Evolutionary conservation across 1,139 yeast genomes (phyloP).

Genomic region (Candida sanyaensis): DNA sequence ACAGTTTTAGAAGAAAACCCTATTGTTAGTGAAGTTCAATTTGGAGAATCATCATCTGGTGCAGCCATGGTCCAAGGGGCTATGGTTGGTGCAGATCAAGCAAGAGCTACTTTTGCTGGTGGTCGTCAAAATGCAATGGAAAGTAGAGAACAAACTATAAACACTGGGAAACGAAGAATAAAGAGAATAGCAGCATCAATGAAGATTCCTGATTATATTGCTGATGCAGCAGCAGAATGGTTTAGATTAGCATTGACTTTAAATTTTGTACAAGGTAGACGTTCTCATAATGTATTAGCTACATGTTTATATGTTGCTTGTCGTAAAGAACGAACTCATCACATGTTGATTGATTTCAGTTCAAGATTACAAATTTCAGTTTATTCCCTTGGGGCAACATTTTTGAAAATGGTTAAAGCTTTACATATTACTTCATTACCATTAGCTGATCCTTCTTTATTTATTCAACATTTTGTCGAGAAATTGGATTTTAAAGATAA

Average conservation of each 20-base stretch:
- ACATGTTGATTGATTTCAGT: conserved; percentile 93
- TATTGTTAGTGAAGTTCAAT: conserved; percentile 92
- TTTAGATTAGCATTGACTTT: conserved; percentile 81
- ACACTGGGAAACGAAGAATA: conserved; percentile 77
- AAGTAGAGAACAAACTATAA: conserved; percentile 83
- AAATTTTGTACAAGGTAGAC: conserved; percentile 92
- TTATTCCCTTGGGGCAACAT: conserved; percentile 93
- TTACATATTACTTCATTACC: conserved; percentile 78
- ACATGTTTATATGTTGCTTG: conserved; percentile 95
- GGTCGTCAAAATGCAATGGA: conserved; percentile 75
- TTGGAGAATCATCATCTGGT: conserved; percentile 89
- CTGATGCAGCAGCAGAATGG: conserved; percentile 88
- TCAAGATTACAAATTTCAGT: conserved; percentile 89
- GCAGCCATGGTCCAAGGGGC: conserved; percentile 97
- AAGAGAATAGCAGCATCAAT: conserved; percentile 78
- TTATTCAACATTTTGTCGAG: conserved; percentile 92
- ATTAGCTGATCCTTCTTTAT: conserved; percentile 89
- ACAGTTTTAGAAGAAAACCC: conserved; percentile 88
- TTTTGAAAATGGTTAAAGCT: conserved; percentile 82
- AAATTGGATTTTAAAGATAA: conserved; percentile 74
- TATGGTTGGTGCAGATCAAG: conserved; percentile 86
- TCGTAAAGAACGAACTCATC: conserved; percentile 86
- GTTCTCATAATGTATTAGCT: conserved; percentile 92
- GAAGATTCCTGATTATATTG: conserved; percentile 77
- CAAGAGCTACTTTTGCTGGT: conserved; percentile 65